Base-by-base conservation (phyloP, 2,329 filamentous ascomycete genomes). In the Scleromitrula shiraiana region DNA sequence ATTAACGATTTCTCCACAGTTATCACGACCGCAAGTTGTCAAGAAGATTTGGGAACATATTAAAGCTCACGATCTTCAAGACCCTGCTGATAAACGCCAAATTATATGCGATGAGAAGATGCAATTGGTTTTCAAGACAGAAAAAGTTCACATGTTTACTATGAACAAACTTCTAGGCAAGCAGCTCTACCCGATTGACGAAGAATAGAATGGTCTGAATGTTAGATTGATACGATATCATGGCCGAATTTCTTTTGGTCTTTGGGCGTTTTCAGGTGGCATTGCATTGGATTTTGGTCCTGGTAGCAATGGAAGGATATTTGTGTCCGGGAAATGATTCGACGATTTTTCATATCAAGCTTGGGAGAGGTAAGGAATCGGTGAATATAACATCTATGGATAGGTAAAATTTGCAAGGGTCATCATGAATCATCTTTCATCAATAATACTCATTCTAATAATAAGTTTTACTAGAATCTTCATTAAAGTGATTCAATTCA, bases 1-100 rank as follows among this genome's bases (percentile, higher is more conserved):
- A 30, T 49, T 48, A 23, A 32, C 42, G 22, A 40, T 33, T 15
- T 33, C 2, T n/a, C 17, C 30, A 7, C 62, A 95, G 82, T 78
- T 98, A 19, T 95, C 93, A 14, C 85, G 93, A 33, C 91, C 93
- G 0, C 89, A 97, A 66, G 91, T 91, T 0, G 93, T 98, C 59
- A 97, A 97, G 73, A 86, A 86, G 65, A 82, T 98, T 46, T 98
- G 93, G 93, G 83, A 85, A 52, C 89, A 98, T 63, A 95, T 98
- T 69, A 95, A 94, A 62, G 80, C 75, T 51, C 82, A 90, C 56
- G 78, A 89, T 33, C 80, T 98, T 5, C 93, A 98, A 67, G 90
- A 97, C 58, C 91, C 90, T 0, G 80, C 67, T 55, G 91, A 98
- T 70, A 91, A 90, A 66, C 85, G 93, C 19, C 88, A 95, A 58